Evolutionary conservation across 2,329 filamentous ascomycete species (phyloP).

Genomic region (Sporothrix dimorphospora): DNA sequence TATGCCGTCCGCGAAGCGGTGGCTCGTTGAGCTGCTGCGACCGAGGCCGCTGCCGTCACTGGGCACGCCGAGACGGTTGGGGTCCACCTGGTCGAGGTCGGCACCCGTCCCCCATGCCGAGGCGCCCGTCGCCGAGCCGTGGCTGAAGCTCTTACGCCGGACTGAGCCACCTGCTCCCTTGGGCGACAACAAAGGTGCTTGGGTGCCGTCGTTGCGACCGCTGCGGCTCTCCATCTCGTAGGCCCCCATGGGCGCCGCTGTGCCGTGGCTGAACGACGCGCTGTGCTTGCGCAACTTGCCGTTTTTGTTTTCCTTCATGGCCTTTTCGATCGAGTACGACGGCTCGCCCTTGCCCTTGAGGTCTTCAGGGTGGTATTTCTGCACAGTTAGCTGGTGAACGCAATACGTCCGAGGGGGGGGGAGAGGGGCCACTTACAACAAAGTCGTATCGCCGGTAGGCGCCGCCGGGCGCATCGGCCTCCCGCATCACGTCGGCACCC

Average conservation of each 20-base stretch:
- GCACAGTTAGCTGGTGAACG: no score
- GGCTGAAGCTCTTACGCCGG: constrained; percentile 52
- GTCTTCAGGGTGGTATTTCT: constrained; percentile 74
- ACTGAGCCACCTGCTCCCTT: constrained; percentile 38
- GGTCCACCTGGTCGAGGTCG: constrained; percentile 15
- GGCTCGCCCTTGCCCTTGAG: constrained; percentile 84
- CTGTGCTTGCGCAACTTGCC: constrained; percentile 39
- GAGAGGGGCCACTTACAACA: constrained; percentile 57
- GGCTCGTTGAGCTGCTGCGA: constrained; percentile 49
- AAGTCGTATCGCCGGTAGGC: constrained; percentile 77
- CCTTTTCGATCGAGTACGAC: constrained; percentile 70
- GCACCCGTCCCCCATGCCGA: neutral
- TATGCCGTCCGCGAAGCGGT: constrained; percentile 53
- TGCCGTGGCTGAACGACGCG: constrained; percentile 37
- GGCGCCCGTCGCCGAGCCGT: constrained; percentile 34
- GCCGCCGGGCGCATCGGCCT: constrained; percentile 67
- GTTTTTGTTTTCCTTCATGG: constrained; percentile 64
- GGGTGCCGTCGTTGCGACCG: constrained; percentile 28
- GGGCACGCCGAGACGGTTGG: constrained; percentile 34
- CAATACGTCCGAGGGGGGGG: constrained; percentile 61
- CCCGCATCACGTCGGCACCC: constrained; percentile 82
- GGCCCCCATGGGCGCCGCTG: constrained; percentile 31
- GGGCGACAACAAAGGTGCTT: constrained; percentile 28
- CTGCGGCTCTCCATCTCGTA: constrained; percentile 54
- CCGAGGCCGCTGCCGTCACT: constrained; percentile 39